phyloP scores from a whole-genome alignment of 805 yeast species.

The Saccharomyces paradoxus region DNA sequence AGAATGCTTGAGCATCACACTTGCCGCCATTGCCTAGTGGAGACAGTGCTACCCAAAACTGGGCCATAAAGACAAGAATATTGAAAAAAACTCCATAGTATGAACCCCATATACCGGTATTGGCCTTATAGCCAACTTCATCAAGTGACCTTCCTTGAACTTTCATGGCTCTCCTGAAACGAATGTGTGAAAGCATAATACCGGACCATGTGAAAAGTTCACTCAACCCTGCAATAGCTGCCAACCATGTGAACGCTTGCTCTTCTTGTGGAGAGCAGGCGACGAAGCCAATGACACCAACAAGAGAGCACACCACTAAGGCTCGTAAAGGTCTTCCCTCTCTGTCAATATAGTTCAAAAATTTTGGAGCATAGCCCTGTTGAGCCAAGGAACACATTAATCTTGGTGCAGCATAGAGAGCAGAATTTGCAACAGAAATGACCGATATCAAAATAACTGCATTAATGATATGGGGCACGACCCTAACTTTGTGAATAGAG shows the following conservation, averaged over 20 bases:
- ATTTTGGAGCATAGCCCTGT: slow-evolving; percentile 62
- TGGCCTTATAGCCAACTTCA: slow-evolving; percentile 45
- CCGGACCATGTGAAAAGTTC: slow-evolving; percentile 55
- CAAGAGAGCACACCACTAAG: slow-evolving; percentile 39
- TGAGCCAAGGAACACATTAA: slow-evolving; percentile 60
- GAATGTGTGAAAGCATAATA: slow-evolving; percentile 43
- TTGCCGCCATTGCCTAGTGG: slow-evolving; percentile 39
- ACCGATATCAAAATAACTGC: slow-evolving; percentile 68
- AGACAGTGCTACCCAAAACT: slow-evolving; percentile 57
- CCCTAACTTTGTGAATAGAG: slow-evolving; percentile 49
- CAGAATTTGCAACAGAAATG: slow-evolving; percentile 68
- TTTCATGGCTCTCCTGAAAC: slow-evolving; percentile 48
- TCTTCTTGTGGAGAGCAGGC: slow-evolving; percentile 47
- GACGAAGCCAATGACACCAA: slow-evolving; percentile 55
- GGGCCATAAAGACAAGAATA: slow-evolving; percentile 43
- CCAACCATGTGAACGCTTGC: slow-evolving; percentile 52
- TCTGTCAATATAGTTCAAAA: slow-evolving; percentile 45
- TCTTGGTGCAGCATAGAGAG: slow-evolving; percentile 67
- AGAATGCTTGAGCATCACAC: slow-evolving; percentile 37
- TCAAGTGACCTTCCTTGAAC: slow-evolving; percentile 39
- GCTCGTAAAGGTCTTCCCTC: slow-evolving; percentile 55
- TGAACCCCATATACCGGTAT: slow-evolving; percentile 43
- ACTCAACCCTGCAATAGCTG: slow-evolving; percentile 51
- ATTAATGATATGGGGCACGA: slow-evolving; percentile 65
- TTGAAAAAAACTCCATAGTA: slow-evolving; percentile 43